Conservation (phyloP, 208 protist genomes). For the Trypanosomatidae sp. region DNA sequence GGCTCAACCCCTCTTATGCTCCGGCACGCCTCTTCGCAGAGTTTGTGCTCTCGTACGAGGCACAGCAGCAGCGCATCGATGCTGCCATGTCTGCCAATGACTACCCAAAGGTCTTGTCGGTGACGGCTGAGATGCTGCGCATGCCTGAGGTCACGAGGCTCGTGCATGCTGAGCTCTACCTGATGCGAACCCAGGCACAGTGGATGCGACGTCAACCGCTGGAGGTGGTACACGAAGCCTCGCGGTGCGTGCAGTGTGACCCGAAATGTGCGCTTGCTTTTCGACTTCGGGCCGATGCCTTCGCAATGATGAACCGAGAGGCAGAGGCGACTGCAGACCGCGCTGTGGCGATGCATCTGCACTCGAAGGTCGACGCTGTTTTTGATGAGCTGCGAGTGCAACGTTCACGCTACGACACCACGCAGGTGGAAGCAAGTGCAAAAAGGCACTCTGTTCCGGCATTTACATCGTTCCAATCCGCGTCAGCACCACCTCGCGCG, state of each 20-base stretch:
- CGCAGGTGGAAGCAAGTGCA: neutral
- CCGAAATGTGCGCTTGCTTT: constrained; percentile 43
- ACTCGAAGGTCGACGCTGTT: constrained; percentile 33
- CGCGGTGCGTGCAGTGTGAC: constrained; percentile 41
- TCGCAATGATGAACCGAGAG: constrained; percentile 22
- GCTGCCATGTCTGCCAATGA: constrained; percentile 25
- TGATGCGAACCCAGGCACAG: constrained; percentile 52
- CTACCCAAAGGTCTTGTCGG: constrained; percentile 33
- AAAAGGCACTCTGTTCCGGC: constrained; percentile 5
- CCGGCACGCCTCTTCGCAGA: constrained; percentile 65
- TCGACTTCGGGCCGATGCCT: constrained; percentile 49
- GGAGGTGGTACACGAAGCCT: constrained; percentile 65
- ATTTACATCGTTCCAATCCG: neutral
- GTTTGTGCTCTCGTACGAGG: constrained; percentile 69
- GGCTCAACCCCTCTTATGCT: constrained; percentile 44
- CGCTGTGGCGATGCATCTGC: constrained; percentile 34
- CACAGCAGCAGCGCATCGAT: constrained; percentile 37
- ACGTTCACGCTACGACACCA: constrained; percentile 12
- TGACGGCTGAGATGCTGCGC: constrained; percentile 42
- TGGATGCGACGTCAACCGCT: constrained; percentile 33
- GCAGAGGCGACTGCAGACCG: constrained; percentile 55
- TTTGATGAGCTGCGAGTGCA: constrained; percentile 40
- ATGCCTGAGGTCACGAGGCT: constrained; percentile 50
- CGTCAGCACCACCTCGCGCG: neutral
- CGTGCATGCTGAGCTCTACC: constrained; percentile 44